Conservation (phyloP, 78 protist genomes). For the Paratrimastix pyriformis region DNA sequence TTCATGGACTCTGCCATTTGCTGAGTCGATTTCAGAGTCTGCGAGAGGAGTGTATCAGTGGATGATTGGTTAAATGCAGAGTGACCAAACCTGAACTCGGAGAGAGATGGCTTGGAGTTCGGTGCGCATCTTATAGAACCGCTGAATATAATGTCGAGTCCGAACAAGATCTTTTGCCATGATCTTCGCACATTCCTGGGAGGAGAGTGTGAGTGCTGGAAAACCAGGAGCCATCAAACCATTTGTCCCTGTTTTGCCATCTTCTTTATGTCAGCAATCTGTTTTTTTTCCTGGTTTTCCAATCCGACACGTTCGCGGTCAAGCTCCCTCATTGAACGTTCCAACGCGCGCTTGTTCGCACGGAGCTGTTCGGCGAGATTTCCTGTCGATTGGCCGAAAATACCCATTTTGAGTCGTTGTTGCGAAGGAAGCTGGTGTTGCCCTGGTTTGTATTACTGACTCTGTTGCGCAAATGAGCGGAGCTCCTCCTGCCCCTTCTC, state of each 20-base stretch:
- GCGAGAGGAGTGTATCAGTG: neutral
- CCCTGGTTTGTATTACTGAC: too few relatives aligned
- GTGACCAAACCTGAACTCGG: slow-evolving; percentile 43
- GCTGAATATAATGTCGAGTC: slow-evolving; percentile 54
- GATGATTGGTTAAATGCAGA: too few relatives aligned
- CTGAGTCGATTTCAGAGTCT: slow-evolving; percentile 61
- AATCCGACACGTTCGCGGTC: slow-evolving; percentile 72
- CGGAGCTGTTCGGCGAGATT: slow-evolving; percentile 65
- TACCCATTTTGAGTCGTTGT: too few relatives aligned
- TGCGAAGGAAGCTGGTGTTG: too few relatives aligned
- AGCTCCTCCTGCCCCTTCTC: too few relatives aligned
- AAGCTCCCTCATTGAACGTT: slow-evolving; percentile 74
- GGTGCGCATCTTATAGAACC: slow-evolving; percentile 72
- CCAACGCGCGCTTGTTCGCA: slow-evolving; percentile 75
- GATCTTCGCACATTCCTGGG: slow-evolving; percentile 56
- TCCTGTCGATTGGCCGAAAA: too few relatives aligned
- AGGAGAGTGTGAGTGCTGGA: neutral
- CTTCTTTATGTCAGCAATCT: slow-evolving; percentile 66
- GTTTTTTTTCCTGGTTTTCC: slow-evolving; percentile 65
- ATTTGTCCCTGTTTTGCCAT: slow-evolving; percentile 74
- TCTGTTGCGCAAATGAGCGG: too few relatives aligned
- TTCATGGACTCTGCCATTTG: slow-evolving; percentile 84
- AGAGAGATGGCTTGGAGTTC: slow-evolving; percentile 73
- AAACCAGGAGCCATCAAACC: neutral
- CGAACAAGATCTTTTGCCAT: slow-evolving; percentile 92